Evolutionary conservation across 2,329 filamentous ascomycete species (phyloP).

Genomic region (Xylariaceae sp.): DNA sequence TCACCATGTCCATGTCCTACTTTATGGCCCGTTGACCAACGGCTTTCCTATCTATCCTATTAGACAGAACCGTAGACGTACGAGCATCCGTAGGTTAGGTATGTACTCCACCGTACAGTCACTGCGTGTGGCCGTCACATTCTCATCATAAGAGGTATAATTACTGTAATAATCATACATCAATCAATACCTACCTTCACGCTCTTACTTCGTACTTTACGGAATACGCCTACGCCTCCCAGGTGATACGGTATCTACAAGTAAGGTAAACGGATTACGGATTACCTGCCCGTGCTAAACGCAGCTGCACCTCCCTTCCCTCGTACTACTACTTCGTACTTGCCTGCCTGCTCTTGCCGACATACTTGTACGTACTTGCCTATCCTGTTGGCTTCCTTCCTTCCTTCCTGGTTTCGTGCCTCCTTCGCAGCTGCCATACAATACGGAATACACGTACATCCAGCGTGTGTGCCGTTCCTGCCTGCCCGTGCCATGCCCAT

Average conservation of each 20-base stretch:
- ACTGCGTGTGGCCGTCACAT: constrained; percentile 10
- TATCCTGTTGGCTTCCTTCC: constrained; percentile 1
- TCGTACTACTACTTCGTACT: neutral
- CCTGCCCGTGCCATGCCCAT: neutral
- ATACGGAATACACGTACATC: neutral
- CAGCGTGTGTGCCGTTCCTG: neutral
- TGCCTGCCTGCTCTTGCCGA: too few species aligned
- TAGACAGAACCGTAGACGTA: too few species aligned
- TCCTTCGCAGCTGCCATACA: neutral
- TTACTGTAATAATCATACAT: neutral
- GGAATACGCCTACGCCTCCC: neutral
- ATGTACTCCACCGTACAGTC: too few species aligned
- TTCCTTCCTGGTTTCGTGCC: neutral
- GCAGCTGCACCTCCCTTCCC: neutral
- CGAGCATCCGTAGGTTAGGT: neutral
- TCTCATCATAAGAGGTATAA: constrained; percentile 11
- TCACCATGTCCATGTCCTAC: too few species aligned
- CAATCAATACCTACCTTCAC: neutral
- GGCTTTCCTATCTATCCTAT: too few species aligned
- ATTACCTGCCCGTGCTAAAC: neutral
- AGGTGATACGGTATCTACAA: neutral
- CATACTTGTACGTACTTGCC: neutral
- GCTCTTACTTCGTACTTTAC: neutral
- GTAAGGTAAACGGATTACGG: neutral
- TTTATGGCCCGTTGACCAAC: too few species aligned